phyloP scores from a whole-genome alignment of 2,329 filamentous ascomycete genomes.

The Alternaria viburni region DNA sequence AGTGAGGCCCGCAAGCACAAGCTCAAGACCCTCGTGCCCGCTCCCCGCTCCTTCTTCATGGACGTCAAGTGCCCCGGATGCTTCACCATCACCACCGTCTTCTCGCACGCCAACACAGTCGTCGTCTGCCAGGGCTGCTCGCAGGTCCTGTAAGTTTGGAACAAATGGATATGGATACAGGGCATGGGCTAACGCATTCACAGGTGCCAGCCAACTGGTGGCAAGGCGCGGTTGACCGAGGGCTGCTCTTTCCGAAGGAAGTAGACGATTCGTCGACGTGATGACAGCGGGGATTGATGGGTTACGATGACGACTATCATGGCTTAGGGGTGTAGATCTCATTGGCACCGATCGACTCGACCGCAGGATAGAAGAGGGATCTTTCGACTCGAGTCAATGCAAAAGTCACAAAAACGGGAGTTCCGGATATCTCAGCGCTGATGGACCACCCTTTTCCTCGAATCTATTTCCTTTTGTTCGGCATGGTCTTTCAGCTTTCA shows the following conservation, averaged over 20 bases:
- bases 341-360: constrained; percentile 51
- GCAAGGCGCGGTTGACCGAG: constrained; percentile 98
- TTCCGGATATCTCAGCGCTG: constrained; percentile 54
- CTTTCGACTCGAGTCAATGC: constrained; percentile 51
- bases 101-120: constrained; percentile 99
- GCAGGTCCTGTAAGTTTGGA: constrained; percentile 73
- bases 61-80: constrained; percentile 99
- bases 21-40: constrained; percentile 98
- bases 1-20: constrained; percentile 99
- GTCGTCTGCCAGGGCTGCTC: constrained; percentile 99
- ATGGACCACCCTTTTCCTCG: constrained; percentile 48
- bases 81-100: constrained; percentile 99
- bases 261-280: constrained; percentile 66
- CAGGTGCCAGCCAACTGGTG: constrained; percentile 95
- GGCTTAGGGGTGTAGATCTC: constrained; percentile 48
- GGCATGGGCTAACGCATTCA: constrained; percentile 31
- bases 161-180: constrained; percentile 1
- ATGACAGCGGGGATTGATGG: constrained; percentile 42
- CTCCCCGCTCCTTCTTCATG: constrained; percentile 99
- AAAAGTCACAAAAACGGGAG: constrained; percentile 51
- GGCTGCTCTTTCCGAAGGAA: constrained; percentile 99
- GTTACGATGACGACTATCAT: constrained; percentile 49
- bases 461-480: constrained; percentile 48
- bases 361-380: constrained; percentile 54
- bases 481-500: constrained; percentile 48